Conservation (phyloP, 208 protist genomes). For the Kentomonas sorsogonicus region DNA sequence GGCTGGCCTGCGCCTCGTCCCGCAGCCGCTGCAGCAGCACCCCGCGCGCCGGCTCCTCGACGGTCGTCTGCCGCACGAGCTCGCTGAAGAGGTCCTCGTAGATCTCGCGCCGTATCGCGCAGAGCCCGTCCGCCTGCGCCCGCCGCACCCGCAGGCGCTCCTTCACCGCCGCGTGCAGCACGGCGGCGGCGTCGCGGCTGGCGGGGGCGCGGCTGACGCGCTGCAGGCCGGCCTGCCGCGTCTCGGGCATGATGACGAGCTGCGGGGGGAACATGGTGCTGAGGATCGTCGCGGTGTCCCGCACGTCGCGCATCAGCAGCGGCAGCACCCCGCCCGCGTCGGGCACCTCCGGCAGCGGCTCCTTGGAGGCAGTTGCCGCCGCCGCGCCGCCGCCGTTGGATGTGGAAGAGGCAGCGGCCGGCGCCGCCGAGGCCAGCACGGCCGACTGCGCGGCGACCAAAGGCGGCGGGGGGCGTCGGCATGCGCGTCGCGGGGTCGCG, state of each 20-base stretch:
- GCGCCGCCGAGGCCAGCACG: no score
- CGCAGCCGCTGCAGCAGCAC: slow-evolving; percentile 95
- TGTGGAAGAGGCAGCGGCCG: background rate
- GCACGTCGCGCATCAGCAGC: slow-evolving; percentile 30
- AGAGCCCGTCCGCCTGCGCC: slow-evolving; percentile 94
- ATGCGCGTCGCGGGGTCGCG: no score
- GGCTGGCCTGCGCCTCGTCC: slow-evolving; percentile 87
- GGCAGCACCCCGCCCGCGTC: slow-evolving; percentile 13
- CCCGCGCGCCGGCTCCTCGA: slow-evolving; percentile 97
- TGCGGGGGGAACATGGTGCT: slow-evolving; percentile 51
- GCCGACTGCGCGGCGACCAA: no score
- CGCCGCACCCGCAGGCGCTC: slow-evolving; percentile 83
- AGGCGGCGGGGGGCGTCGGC: no score
- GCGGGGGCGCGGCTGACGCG: slow-evolving; percentile 60
- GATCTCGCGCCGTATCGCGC: slow-evolving; percentile 94
- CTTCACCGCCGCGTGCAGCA: slow-evolving; percentile 90
- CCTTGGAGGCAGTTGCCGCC: background rate
- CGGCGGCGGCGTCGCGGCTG: slow-evolving; percentile 56
- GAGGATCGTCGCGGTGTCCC: slow-evolving; percentile 40
- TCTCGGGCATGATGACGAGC: background rate
- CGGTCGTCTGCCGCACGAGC: slow-evolving; percentile 96
- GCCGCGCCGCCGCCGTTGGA: background rate
- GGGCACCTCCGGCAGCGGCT: background rate
- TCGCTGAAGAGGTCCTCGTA: slow-evolving; percentile 97
- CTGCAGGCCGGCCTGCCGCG: slow-evolving; percentile 15